Conservation (phyloP, 2,329 filamentous ascomycete species). For the Aspergillus neoniger region DNA sequence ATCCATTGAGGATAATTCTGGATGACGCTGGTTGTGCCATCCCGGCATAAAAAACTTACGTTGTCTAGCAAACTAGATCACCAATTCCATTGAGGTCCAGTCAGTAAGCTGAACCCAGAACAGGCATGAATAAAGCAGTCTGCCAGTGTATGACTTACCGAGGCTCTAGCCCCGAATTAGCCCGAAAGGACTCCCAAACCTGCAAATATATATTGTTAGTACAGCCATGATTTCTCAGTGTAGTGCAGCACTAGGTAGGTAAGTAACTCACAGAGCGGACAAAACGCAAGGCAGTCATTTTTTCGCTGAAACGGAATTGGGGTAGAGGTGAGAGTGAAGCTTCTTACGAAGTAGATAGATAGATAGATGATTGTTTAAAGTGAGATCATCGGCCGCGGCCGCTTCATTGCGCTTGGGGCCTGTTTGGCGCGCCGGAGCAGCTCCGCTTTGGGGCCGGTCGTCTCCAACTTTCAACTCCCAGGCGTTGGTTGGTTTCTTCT, state of each 20-base stretch:
- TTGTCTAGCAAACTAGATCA: conserved; percentile 38
- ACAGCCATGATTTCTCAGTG: not conserved
- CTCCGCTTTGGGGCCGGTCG: not conserved
- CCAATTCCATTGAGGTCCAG: not conserved
- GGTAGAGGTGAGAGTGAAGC: not conserved
- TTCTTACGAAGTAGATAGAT: too few relatives aligned
- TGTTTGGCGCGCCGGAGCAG: conserved; percentile 32
- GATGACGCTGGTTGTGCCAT: not conserved
- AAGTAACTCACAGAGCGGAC: conserved; percentile 61
- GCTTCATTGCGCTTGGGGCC: conserved; percentile 32
- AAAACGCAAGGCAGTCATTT: conserved; percentile 61
- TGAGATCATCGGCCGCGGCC: conserved; percentile 26
- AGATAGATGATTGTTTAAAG: not conserved
- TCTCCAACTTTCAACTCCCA: not conserved
- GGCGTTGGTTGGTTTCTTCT: conserved; percentile 5
- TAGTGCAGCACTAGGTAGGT: not conserved
- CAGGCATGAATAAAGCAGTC: not conserved
- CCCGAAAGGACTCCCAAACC: conserved; percentile 84
- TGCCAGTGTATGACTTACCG: conserved; percentile 59
- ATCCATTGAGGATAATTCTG: not conserved
- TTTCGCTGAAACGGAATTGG: conserved; percentile 9
- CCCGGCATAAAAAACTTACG: conserved; percentile 32
- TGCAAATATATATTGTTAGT: conserved; percentile 41
- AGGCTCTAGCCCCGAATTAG: conserved; percentile 83
- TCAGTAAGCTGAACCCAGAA: conserved; percentile 5